Base-by-base conservation (phyloP, 2,329 filamentous ascomycete species). In the Achaetomium macrosporum region DNA sequence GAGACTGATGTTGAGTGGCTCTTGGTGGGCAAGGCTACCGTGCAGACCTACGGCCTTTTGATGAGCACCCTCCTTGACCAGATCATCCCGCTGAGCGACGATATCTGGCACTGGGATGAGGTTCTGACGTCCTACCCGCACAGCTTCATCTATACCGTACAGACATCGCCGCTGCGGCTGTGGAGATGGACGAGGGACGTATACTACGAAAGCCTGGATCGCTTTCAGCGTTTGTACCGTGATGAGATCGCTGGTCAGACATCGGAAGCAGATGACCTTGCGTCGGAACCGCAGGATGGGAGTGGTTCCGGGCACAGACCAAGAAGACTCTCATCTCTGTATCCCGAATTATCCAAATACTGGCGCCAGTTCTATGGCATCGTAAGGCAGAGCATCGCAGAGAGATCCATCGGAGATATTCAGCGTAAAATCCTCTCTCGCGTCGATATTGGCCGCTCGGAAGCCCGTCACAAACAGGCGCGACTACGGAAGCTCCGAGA, bases 71-170 rank as follows among this genome's bases (percentile, higher is more conserved):
- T 97, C 3, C 71, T 96, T 11, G 86, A 92, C 51, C 87, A 93
- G 62, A 95, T 90, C 11, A 83, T 92, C 11, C 85, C 86, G 0
- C 71, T 99, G 16, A 88, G 84, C 62, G 85, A 96, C 59, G 90
- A 96, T 61, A 85, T 96, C 20, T 91, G 87, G 83, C 97, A 97
- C 68, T 99, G 93, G 93, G 89, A 96, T 64, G 87, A 93, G 60
- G 80, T 96, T 2, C 72, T 96, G 30, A 81, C 82, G 10, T 95
- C 89, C 0, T 85, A 89, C 61, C 78, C 82, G 45, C 88, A 86
- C 64, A 91, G 88, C 59, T 85, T 83, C 31, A 67, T 96, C 3
- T 96, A 96, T 69, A 86, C 88, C 13, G 71, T 95, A 9, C 93
- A 99, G 68, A 96, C 85, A 0, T 89, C 86, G 0, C 93, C 93